These are phyloP conservation scores for Neurospora tetrasperma DNA, from an alignment of 495 filamentous ascomycete species.

Conservation along the genomic window DNA sequence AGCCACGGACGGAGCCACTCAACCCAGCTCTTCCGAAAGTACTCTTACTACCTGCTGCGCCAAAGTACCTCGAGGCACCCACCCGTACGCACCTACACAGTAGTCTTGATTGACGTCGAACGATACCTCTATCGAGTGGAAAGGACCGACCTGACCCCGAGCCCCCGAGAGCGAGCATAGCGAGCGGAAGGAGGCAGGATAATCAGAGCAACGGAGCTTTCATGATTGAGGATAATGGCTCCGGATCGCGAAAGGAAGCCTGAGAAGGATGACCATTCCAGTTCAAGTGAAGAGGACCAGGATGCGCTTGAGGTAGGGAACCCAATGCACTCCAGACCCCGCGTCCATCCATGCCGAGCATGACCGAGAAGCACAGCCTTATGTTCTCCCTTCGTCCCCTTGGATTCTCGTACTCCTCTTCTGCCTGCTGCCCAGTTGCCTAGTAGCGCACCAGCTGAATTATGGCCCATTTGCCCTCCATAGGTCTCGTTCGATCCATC, in stretches of 20 bases:
- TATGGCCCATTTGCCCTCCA: conserved; percentile 1
- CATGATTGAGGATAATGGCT: conserved; percentile 8
- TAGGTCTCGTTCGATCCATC: conserved; percentile 68
- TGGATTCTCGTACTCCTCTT: not conserved
- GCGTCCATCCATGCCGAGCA: not conserved
- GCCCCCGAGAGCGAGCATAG: not conserved
- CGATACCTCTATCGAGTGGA: not conserved
- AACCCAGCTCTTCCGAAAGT: not conserved
- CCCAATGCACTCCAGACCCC: not conserved
- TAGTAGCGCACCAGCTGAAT: not conserved
- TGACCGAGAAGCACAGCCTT: not conserved
- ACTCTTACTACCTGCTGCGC: not conserved
- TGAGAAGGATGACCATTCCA: conserved; percentile 17
- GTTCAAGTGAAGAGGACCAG: conserved; percentile 32
- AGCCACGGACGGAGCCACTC: not conserved
- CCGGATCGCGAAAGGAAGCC: not conserved
- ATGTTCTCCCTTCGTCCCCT: not conserved
- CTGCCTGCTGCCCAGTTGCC: not conserved
- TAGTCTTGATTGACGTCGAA: not conserved
- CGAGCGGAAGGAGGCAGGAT: not conserved
- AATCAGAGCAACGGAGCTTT: not conserved
- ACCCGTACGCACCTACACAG: not conserved
- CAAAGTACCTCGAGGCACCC: not conserved
- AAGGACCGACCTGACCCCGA: not conserved
- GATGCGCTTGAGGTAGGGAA: conserved; percentile 31